Conservation (phyloP, 2,329 filamentous ascomycete genomes). For the Aspergillaceae sp. region DNA sequence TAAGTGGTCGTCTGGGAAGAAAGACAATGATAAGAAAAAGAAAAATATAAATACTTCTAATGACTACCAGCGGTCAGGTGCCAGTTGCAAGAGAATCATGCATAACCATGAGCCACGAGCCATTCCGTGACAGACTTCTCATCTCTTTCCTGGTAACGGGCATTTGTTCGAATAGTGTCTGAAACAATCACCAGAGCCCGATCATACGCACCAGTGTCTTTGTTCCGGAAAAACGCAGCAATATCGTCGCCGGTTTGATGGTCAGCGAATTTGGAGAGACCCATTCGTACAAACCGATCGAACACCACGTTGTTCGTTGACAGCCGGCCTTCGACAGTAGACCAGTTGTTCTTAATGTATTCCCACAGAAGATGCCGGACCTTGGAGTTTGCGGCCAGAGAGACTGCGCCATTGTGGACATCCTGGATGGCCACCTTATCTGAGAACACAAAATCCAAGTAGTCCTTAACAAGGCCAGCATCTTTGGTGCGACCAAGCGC, state of each 20-base stretch:
- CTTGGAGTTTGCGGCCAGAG: constrained; percentile 63
- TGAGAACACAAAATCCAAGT: constrained; percentile 69
- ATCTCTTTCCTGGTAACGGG: constrained; percentile 74
- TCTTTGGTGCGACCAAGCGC: constrained; percentile 68
- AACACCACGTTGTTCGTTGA: constrained; percentile 75
- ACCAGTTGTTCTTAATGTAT: constrained; percentile 79
- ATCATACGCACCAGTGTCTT: constrained; percentile 79
- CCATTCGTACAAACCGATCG: constrained; percentile 76
- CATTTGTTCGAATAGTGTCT: constrained; percentile 77
- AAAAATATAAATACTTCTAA: background rate
- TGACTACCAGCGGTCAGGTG: too few species aligned
- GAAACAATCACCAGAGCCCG: constrained; percentile 75
- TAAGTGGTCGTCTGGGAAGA: background rate
- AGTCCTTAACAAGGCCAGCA: constrained; percentile 56
- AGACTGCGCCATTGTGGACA: constrained; percentile 69
- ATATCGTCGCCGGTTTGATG: constrained; percentile 65
- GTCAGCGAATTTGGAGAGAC: constrained; percentile 70
- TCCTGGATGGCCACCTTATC: constrained; percentile 79
- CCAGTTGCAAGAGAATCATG: constrained; percentile 18
- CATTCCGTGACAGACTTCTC: constrained; percentile 65
- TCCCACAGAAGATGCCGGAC: constrained; percentile 72
- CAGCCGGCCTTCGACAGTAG: constrained; percentile 60
- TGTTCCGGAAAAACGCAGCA: constrained; percentile 70
- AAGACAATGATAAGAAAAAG: background rate
- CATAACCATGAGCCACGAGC: constrained; percentile 58